These are phyloP conservation scores for Globisporangium spinosum DNA, from an alignment of 352 stramenopile genomes.

Conservation along the genomic window DNA sequence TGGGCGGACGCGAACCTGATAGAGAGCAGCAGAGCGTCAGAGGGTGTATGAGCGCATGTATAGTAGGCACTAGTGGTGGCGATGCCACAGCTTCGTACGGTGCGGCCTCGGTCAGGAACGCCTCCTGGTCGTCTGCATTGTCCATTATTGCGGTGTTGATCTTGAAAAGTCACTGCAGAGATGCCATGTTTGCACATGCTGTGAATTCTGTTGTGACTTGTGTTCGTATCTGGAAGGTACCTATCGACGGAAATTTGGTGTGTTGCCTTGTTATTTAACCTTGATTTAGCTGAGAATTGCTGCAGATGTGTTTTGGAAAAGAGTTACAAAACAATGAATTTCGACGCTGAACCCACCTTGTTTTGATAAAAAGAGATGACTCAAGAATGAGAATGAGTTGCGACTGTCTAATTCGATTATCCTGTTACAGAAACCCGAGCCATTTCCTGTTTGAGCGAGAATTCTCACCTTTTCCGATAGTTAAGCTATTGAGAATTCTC, in stretches of 20 bases:
- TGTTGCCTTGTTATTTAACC: too few relatives aligned
- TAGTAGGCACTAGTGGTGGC: background rate
- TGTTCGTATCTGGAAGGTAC: too few relatives aligned
- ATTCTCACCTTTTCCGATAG: too few relatives aligned
- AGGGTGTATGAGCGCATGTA: background rate
- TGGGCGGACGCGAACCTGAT: conserved; percentile 7
- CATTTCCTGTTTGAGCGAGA: too few relatives aligned
- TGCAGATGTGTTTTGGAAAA: background rate
- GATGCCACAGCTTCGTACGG: conserved; percentile 4
- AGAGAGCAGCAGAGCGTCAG: background rate
- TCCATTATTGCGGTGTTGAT: background rate
- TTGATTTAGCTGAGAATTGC: background rate
- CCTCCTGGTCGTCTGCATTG: background rate
- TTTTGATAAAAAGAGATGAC: too few relatives aligned
- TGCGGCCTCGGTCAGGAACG: conserved; percentile 23
- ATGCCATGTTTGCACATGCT: background rate
- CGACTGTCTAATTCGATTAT: too few relatives aligned
- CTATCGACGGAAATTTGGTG: too few relatives aligned
- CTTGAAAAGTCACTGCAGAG: background rate
- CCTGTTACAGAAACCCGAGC: too few relatives aligned
- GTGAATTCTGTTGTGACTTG: background rate
- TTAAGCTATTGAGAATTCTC: too few relatives aligned
- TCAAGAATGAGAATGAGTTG: too few relatives aligned
- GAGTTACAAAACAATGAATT: too few relatives aligned
- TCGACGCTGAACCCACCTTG: too few relatives aligned